Percentiles rank a stretch among this genome's conserved stretches.
These are phyloP conservation scores for Mycotypha africana DNA, from an alignment of 371 early-diverging fungal genomes.

Conservation along the genomic window DNA sequence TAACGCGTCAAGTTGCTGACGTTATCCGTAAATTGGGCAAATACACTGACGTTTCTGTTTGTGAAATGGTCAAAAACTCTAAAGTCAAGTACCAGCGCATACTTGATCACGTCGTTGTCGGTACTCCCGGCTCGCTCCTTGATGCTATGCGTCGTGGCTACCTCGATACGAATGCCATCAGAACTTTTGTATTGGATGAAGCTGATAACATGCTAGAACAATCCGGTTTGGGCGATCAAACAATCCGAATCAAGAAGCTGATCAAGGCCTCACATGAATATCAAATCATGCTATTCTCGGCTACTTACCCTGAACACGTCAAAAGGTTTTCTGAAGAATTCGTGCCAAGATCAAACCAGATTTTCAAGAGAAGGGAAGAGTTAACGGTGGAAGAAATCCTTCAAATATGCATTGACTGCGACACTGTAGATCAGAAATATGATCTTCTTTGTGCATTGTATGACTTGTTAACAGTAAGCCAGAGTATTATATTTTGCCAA, in stretches of 20 bases:
- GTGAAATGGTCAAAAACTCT: conserved; percentile 73
- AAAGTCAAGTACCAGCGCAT: conserved; percentile 44
- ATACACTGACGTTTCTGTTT: conserved; percentile 68
- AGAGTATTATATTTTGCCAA: conserved; percentile 97
- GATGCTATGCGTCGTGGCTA: conserved; percentile 61
- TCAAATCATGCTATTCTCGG: conserved; percentile 94
- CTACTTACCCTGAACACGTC: conserved; percentile 89
- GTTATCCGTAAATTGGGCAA: conserved; percentile 85
- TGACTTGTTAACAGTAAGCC: conserved; percentile 90
- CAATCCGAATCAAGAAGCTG: conserved; percentile 66
- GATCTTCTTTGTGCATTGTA: conserved; percentile 87
- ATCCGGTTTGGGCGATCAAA: conserved; percentile 85
- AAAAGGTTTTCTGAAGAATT: conserved; percentile 72
- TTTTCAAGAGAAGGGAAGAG: conserved; percentile 84
- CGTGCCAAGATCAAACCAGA: conserved; percentile 82
- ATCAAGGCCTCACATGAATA: conserved; percentile 50
- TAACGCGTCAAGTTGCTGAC: conserved; percentile 91
- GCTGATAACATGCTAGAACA: conserved; percentile 93
- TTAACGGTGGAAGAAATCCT: conserved; percentile 91
- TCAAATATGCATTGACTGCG: conserved; percentile 96
- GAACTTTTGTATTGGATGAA: conserved; percentile 88
- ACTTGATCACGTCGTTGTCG: conserved; percentile 85
- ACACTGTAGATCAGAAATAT: conserved; percentile 73
- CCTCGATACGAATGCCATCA: conserved; percentile 53
- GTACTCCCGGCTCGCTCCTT: conserved; percentile 93